phyloP scores from a whole-genome alignment of 1,284 basidiomycete genomes.

The Porogramme epimiltina region DNA sequence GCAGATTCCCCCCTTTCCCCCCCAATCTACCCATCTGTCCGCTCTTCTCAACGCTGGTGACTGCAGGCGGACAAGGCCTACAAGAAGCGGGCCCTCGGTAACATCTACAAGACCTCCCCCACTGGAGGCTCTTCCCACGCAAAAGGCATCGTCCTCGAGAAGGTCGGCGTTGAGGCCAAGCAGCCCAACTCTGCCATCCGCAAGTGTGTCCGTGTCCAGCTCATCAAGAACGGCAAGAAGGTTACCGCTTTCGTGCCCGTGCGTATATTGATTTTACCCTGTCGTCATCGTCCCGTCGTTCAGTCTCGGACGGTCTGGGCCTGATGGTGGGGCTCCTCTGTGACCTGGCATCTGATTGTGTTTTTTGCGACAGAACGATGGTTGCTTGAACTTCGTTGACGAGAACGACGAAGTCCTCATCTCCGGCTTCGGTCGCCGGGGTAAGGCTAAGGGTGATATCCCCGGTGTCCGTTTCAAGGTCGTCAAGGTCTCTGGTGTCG shows the following conservation, averaged over 20 bases:
- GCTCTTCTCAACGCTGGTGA: not conserved
- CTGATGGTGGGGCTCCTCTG: constrained; percentile 10
- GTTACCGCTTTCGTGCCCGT: constrained; percentile 87
- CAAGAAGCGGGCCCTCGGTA: constrained; percentile 99
- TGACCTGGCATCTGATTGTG: constrained; percentile 5
- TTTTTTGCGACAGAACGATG: constrained; percentile 77
- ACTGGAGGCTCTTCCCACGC: constrained; percentile 99
- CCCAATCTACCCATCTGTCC: not conserved
- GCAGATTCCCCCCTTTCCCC: not conserved
- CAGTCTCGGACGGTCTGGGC: constrained; percentile 13
- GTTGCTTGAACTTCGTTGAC: constrained; percentile 98
- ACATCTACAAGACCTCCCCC: constrained; percentile 99
- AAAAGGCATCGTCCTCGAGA: constrained; percentile 99
- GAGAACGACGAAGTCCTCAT: constrained; percentile 99
- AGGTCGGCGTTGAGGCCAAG: constrained; percentile 94
- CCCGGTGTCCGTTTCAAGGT: constrained; percentile 99
- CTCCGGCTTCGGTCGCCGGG: constrained; percentile 99
- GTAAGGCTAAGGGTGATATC: constrained; percentile 99
- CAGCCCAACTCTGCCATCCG: constrained; percentile 99
- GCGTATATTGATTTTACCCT: constrained; percentile 19
- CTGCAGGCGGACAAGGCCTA: constrained; percentile 94
- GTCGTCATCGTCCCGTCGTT: not conserved
- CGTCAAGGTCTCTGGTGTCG: constrained; percentile 99
- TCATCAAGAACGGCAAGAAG: constrained; percentile 99
- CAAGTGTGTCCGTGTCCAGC: constrained; percentile 99